Percentiles rank a stretch among this genome's conserved stretches.
phyloP scores from a whole-genome alignment of 495 filamentous ascomycete genomes.

The Peziza echinospora region DNA sequence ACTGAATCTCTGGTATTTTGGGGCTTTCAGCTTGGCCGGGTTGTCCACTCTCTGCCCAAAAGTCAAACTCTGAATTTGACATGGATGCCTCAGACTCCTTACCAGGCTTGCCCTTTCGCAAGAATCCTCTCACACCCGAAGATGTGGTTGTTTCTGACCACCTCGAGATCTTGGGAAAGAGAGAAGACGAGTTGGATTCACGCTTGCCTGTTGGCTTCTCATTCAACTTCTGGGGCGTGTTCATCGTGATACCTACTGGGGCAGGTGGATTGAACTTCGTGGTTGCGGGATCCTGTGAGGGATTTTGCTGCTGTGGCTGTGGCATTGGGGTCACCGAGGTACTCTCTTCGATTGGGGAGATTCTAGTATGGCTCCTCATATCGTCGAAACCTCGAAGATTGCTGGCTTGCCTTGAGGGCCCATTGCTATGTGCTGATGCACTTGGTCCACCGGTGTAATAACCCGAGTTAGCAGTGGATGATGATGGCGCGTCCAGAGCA shows the following conservation, averaged over 20 bases:
- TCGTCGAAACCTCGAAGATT: conserved; percentile 16
- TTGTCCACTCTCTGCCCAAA: conserved; percentile 17
- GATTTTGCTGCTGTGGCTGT: neutral
- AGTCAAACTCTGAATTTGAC: conserved; percentile 16
- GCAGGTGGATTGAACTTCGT: too few relatives aligned
- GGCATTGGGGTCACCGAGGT: neutral
- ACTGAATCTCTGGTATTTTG: conserved; percentile 12
- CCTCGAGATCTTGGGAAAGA: conserved; percentile 83
- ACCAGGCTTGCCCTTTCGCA: conserved; percentile 11
- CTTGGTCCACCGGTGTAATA: conserved; percentile 11
- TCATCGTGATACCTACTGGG: neutral
- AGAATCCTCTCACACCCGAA: conserved; percentile 25
- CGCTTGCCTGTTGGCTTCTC: conserved; percentile 66
- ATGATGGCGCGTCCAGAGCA: conserved; percentile 10
- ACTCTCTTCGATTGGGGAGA: conserved; percentile 17
- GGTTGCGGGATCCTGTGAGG: too few relatives aligned
- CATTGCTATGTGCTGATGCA: neutral
- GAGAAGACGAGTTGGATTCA: conserved; percentile 69
- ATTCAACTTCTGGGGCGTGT: conserved; percentile 24
- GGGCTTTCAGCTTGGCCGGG: conserved; percentile 11
- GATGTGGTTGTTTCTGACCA: conserved; percentile 96
- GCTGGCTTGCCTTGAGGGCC: conserved; percentile 15
- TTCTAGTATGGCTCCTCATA: conserved; percentile 16
- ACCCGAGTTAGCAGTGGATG: conserved; percentile 14
- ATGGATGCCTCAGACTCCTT: conserved; percentile 13